These are phyloP conservation scores for Immersiporthe knoxdaviesiana DNA, from an alignment of 2,329 filamentous ascomycete species.

Conservation along the genomic window DNA sequence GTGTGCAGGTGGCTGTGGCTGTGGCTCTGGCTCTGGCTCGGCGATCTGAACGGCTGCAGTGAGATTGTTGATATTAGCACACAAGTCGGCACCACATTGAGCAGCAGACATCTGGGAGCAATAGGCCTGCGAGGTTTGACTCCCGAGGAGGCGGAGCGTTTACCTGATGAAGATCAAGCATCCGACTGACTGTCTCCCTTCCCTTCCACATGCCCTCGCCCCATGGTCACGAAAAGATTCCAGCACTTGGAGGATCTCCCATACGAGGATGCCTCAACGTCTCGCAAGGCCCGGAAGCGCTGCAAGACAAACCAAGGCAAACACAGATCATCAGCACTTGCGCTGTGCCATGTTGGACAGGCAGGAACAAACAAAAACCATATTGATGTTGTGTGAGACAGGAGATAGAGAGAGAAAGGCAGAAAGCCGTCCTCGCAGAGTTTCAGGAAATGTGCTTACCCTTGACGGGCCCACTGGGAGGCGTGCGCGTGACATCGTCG, in stretches of 20 bases:
- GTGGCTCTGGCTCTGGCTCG: conserved; percentile 58
- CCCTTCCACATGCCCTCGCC: conserved; percentile 6
- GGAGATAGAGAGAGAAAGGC: no score
- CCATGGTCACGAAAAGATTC: background rate
- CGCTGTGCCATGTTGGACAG: background rate
- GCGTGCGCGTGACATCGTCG: conserved; percentile 23
- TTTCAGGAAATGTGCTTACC: conserved; percentile 19
- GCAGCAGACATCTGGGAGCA: background rate
- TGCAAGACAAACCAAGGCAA: conserved; percentile 8
- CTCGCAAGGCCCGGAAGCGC: conserved; percentile 12
- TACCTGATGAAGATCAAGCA: conserved; percentile 2
- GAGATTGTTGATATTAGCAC: conserved; percentile 32
- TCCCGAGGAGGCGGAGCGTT: background rate
- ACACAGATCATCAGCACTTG: conserved; percentile 1
- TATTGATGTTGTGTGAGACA: background rate
- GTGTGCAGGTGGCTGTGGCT: conserved; percentile 48
- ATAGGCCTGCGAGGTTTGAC: background rate
- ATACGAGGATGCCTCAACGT: background rate
- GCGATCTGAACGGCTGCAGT: conserved; percentile 60
- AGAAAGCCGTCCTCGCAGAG: background rate
- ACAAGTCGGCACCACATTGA: conserved; percentile 23
- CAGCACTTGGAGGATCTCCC: background rate
- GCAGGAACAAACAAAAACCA: conserved; percentile 6
- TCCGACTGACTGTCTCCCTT: background rate
- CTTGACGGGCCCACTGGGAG: conserved; percentile 22